phyloP scores from a whole-genome alignment of 2,329 filamentous ascomycete genomes.

The Fusarium caatingaense region DNA sequence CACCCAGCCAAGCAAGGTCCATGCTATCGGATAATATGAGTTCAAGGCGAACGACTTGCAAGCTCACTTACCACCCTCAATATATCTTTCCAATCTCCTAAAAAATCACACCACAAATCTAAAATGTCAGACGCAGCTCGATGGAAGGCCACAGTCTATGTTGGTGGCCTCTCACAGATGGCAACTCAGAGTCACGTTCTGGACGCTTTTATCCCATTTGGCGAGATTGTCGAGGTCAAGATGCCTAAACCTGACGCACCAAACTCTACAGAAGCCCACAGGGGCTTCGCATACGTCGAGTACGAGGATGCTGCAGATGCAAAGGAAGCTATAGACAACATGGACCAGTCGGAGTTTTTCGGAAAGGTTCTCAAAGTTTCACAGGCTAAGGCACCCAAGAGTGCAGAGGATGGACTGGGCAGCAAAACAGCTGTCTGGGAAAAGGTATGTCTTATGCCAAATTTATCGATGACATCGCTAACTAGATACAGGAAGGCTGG shows the following conservation, averaged over 20 bases:
- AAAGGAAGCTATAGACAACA: constrained; percentile 96
- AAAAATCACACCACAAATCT: constrained; percentile 8
- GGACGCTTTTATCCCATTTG: constrained; percentile 95
- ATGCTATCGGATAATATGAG: constrained; percentile 17
- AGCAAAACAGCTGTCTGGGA: constrained; percentile 97
- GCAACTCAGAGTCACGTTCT: constrained; percentile 82
- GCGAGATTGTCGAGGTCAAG: constrained; percentile 91
- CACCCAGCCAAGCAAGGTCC: constrained; percentile 7
- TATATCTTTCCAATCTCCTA: background rate
- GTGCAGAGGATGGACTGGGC: constrained; percentile 85
- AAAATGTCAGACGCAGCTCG: constrained; percentile 84
- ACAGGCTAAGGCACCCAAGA: constrained; percentile 91
- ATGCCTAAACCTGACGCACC: constrained; percentile 88
- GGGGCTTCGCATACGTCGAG: constrained; percentile 97
- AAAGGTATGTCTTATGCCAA: constrained; percentile 72
- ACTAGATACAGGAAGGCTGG: constrained; percentile 81
- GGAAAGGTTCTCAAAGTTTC: constrained; percentile 93
- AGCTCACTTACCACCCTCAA: constrained; percentile 3
- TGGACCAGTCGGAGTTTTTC: constrained; percentile 97
- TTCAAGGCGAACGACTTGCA: constrained; percentile 14
- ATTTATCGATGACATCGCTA: constrained; percentile 13
- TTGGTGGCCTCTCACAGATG: constrained; percentile 85
- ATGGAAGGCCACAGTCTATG: constrained; percentile 91
- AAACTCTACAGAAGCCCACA: constrained; percentile 81
- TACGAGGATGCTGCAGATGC: constrained; percentile 89